Conservation (phyloP, 257 asterid species). For the Ballota nigra region DNA sequence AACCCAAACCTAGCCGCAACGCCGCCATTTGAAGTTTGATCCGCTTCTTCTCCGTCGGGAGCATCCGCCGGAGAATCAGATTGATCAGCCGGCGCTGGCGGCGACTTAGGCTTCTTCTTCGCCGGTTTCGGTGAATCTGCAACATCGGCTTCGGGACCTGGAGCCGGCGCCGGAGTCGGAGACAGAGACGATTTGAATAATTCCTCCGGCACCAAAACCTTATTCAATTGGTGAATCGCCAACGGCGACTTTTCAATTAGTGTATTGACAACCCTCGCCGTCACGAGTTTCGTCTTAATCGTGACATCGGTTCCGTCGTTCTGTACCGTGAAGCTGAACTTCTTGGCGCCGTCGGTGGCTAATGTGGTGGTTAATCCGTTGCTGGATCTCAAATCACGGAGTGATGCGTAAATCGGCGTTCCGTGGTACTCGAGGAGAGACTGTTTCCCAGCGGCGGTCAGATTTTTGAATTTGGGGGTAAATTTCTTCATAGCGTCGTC, state of each 20-base stretch:
- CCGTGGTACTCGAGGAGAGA: conserved; percentile 58
- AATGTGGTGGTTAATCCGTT: conserved; percentile 52
- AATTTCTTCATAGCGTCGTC: conserved; percentile 67
- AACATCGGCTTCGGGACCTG: conserved; percentile 21
- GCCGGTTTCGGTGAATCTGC: conserved; percentile 21
- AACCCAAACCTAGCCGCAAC: conserved; percentile 5
- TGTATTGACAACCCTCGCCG: conserved; percentile 50
- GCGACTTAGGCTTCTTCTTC: conserved; percentile 22
- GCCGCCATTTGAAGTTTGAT: conserved; percentile 9
- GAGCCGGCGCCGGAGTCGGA: conserved; percentile 26
- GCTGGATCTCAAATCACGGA: conserved; percentile 45
- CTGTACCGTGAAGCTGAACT: conserved; percentile 55
- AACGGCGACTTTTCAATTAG: conserved; percentile 48
- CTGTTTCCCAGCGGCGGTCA: conserved; percentile 29
- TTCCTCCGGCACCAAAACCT: conserved; percentile 56
- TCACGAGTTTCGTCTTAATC: conserved; percentile 43
- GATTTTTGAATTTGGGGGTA: conserved; percentile 51
- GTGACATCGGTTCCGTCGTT: conserved; percentile 53
- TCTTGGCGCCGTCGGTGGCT: conserved; percentile 57
- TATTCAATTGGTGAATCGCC: conserved; percentile 49
- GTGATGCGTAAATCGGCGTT: conserved; percentile 49
- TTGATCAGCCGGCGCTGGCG: conserved; percentile 28
- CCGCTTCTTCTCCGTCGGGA: conserved; percentile 33
- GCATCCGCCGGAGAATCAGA: conserved; percentile 31
- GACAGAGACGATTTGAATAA: conserved; percentile 44